Evolutionary conservation across 2,329 filamentous ascomycete genomes (phyloP).

Genomic region (Lecanoromycetidae sp.): DNA sequence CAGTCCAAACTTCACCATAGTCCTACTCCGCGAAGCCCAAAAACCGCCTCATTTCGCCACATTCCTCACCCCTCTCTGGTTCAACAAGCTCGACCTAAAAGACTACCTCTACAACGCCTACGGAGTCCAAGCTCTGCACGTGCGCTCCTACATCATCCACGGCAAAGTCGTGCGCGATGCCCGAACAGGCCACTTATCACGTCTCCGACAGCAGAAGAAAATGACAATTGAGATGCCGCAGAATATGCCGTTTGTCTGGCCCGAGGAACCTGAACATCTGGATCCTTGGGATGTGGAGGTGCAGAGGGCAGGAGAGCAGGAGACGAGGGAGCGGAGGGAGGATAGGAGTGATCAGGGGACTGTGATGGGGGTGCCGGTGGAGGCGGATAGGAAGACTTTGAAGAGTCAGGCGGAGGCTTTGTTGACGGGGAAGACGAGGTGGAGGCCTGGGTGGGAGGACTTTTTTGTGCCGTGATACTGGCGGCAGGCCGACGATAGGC

Average conservation of each 20-base stretch:
- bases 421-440: constrained; percentile 47
- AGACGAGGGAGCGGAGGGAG: constrained; percentile 32
- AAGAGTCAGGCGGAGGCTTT: constrained; percentile 51
- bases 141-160: constrained; percentile 71
- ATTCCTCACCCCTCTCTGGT: constrained; percentile 79
- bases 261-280: constrained; percentile 52
- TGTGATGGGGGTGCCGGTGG: constrained; percentile 24
- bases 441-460: constrained; percentile 40
- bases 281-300: constrained; percentile 50
- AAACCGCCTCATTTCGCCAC: constrained; percentile 70
- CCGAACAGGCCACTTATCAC: constrained; percentile 33
- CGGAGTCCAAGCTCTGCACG: constrained; percentile 55
- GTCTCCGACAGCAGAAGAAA: constrained; percentile 66
- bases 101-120: constrained; percentile 90
- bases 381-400: constrained; percentile 35
- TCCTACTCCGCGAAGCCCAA: constrained; percentile 55
- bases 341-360: constrained; percentile 28
- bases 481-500: neutral
- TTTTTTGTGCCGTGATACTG: neutral
- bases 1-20: constrained; percentile 72
- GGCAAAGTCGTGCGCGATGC: constrained; percentile 47
- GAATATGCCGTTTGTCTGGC: constrained; percentile 66
- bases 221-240: constrained; percentile 77
- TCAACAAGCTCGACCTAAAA: constrained; percentile 93
- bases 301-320: constrained; percentile 41